Evolutionary conservation across 805 yeast species (phyloP), one percentile per base, ranked within the genome.

Genomic region (Candida caryicola): DNA sequence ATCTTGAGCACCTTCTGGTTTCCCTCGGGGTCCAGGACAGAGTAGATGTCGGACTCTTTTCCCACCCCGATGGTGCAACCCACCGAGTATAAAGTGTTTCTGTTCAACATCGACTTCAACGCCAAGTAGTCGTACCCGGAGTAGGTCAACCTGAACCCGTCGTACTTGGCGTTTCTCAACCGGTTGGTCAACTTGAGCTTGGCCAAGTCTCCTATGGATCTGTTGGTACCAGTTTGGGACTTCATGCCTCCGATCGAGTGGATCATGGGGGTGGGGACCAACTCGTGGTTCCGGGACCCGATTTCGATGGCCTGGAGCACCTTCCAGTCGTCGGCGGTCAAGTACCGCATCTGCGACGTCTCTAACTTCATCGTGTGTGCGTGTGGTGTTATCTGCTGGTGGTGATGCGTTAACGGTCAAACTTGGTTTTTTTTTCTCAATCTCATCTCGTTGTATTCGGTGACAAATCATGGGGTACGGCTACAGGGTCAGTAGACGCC

Each of bases 61-160:
- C 99, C 99, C 36, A 93, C 96, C 43, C 98, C 99, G 50, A 91
- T 89, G 7, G 84, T 85, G 32, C 82, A 73, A 13, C 96, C 97
- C 12, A 91, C 76, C 1, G 91, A 82, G 52, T 81, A 81, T 7
- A 93, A 57, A 0, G 87, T 73, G 29, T 81, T 79, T 49, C 88
- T 73, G 53, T 82, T 84, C 46, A 85, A 69, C 80, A 93, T 78
- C 6, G 95, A 75, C 60, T 83, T 88, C 47, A 93, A 71, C 0
- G 98, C 98, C 47, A 93, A 71, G 57, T 86, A 93, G 62, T 93
- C 99, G 61, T 81, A 86, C 3, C 99, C 99, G 33, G 77, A 79
- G 59, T 84, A 90, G 0, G 96, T 84, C 47, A 93, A 64, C 49
- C 91, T 74, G 66, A 86, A 93, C 9, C 99, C 99, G 59, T 93